These are phyloP conservation scores for Mycena floridula DNA, from an alignment of 768 basidiomycete species.

Conservation along the genomic window DNA sequence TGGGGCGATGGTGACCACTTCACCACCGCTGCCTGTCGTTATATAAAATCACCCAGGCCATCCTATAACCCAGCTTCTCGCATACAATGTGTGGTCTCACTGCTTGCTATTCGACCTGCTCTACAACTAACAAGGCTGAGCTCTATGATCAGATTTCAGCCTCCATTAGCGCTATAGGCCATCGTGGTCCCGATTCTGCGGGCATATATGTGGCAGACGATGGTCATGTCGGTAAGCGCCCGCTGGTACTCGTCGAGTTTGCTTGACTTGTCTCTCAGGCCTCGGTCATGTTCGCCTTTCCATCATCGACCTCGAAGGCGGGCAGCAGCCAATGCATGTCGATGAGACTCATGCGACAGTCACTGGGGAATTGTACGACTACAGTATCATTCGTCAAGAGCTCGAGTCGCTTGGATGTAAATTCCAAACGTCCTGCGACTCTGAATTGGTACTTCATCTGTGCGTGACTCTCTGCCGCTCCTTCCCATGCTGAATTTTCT, in stretches of 20 bases:
- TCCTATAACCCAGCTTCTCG: too few relatives aligned
- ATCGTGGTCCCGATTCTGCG: constrained; percentile 12
- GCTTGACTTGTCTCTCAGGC: constrained; percentile 1
- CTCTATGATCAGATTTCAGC: constrained; percentile 2
- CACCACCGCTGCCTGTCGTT: too few relatives aligned
- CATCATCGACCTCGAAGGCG: constrained; percentile 12
- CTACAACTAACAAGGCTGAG: neutral
- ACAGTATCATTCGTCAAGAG: constrained; percentile 10
- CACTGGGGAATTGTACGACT: constrained; percentile 13
- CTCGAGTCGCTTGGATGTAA: constrained; percentile 5
- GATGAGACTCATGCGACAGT: constrained; percentile 11
- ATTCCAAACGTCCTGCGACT: constrained; percentile 12
- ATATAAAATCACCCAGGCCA: too few relatives aligned
- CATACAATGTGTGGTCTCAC: constrained; percentile 12
- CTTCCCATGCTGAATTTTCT: neutral
- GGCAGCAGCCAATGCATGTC: constrained; percentile 12
- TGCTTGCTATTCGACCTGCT: constrained; percentile 2
- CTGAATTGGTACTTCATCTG: constrained; percentile 13
- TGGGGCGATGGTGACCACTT: too few relatives aligned
- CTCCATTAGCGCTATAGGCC: constrained; percentile 8
- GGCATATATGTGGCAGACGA: constrained; percentile 10
- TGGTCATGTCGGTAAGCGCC: constrained; percentile 8
- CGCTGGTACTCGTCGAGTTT: neutral
- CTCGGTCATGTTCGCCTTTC: constrained; percentile 11
- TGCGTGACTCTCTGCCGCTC: constrained; percentile 2